These are phyloP conservation scores for Penicillium parvum DNA, from an alignment of 495 filamentous ascomycete genomes.

Conservation along the genomic window DNA sequence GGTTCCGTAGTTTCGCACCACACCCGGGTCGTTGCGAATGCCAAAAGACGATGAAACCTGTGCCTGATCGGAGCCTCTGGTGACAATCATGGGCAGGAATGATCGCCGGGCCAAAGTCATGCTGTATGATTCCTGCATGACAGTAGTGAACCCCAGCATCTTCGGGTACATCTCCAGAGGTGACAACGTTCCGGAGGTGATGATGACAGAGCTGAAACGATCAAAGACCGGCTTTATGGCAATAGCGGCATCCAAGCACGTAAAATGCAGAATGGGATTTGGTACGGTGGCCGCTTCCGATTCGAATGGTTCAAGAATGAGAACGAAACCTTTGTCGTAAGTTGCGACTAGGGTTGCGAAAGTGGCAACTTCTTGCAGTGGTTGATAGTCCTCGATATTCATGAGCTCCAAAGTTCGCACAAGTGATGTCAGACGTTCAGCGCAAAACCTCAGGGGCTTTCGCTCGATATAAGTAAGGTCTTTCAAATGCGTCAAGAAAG, in stretches of 20 bases:
- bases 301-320: slow-evolving; percentile 96
- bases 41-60: slow-evolving; percentile 87
- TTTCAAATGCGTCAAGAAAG: slow-evolving; percentile 88
- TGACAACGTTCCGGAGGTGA: slow-evolving; percentile 96
- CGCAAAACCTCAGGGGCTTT: slow-evolving; percentile 93
- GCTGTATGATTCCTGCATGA: slow-evolving; percentile 91
- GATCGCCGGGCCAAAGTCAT: slow-evolving; percentile 96
- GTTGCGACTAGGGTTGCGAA: slow-evolving; percentile 98
- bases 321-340: slow-evolving; percentile 93
- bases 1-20: slow-evolving; percentile 92
- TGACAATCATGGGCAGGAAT: slow-evolving; percentile 97
- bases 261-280: slow-evolving; percentile 93
- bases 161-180: slow-evolving; percentile 99
- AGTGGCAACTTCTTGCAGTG: slow-evolving; percentile 94
- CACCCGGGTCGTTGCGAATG: slow-evolving; percentile 88
- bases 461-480: slow-evolving; percentile 97
- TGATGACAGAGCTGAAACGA: slow-evolving; percentile 94
- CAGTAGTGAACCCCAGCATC: slow-evolving; percentile 89
- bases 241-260: slow-evolving; percentile 95
- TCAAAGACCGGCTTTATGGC: slow-evolving; percentile 98
- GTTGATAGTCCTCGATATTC: slow-evolving; percentile 96
- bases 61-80: slow-evolving; percentile 88
- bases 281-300: slow-evolving; percentile 93
- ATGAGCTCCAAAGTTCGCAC: slow-evolving; percentile 94
- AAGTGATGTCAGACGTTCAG: slow-evolving; percentile 90